Percentiles rank a stretch among this genome's conserved stretches.
Conservation (phyloP, 331 rosid species). For the Pyracantha coccinea region DNA sequence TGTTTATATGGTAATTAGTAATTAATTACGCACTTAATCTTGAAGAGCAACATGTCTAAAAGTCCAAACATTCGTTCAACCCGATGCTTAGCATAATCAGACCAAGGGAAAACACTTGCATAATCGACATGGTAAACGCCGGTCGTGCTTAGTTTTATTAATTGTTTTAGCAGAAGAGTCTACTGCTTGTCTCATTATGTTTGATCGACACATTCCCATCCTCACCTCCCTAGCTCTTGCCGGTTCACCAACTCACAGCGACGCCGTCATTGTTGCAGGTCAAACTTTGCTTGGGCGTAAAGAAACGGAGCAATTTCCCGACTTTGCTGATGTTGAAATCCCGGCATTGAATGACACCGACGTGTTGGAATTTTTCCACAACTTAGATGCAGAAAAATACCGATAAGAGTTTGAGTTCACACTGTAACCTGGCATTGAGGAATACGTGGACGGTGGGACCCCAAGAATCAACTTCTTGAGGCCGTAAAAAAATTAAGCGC, state of each 20-base stretch:
- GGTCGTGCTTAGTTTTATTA: not conserved
- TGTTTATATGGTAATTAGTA: not conserved
- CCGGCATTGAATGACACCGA: not conserved
- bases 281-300: not conserved
- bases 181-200: conserved; percentile 12
- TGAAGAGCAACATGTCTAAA: not conserved
- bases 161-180: not conserved
- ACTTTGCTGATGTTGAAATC: not conserved
- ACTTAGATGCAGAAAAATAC: not conserved
- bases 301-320: not conserved
- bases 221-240: not conserved
- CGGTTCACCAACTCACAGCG: not conserved
- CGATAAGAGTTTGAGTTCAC: not conserved
- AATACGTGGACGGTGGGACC: not conserved
- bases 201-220: not conserved
- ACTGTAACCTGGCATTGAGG: not conserved
- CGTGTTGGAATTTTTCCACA: not conserved
- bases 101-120: not conserved
- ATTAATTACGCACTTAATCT: not conserved
- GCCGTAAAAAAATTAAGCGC: not conserved
- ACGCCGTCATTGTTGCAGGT: not conserved
- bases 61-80: not conserved
- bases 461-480: not conserved
- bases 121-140: not conserved
- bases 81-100: not conserved